These are phyloP conservation scores for Mucor plumbeus DNA, from an alignment of 371 early-diverging fungal species.

Conservation along the genomic window DNA sequence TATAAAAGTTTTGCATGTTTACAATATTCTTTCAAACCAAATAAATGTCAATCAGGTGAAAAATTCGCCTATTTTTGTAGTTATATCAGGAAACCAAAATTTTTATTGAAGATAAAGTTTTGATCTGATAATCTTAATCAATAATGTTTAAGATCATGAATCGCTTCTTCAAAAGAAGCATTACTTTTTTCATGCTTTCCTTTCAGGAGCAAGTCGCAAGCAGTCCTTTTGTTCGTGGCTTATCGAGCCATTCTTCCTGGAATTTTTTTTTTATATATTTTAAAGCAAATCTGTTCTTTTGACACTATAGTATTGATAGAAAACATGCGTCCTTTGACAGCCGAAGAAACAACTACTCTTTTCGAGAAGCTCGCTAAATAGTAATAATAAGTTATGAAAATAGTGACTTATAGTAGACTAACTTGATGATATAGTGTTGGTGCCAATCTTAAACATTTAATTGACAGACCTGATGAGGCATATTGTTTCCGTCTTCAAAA, in stretches of 20 bases:
- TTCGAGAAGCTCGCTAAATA: constrained; percentile 97
- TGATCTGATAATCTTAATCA: too few species aligned
- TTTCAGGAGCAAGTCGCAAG: background rate
- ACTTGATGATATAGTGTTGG: constrained; percentile 73
- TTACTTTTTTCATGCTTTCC: background rate
- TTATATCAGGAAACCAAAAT: too few species aligned
- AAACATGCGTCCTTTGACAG: constrained; percentile 93
- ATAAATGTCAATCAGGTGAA: too few species aligned
- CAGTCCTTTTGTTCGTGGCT: background rate
- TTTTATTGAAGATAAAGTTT: too few species aligned
- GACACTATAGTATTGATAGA: background rate
- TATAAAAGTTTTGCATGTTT: too few species aligned
- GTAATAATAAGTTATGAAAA: constrained; percentile 50
- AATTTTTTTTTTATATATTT: background rate
- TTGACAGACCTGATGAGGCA: constrained; percentile 94
- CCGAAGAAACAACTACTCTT: constrained; percentile 93
- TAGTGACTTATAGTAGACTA: background rate
- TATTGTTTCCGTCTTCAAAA: constrained; percentile 95
- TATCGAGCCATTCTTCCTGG: background rate
- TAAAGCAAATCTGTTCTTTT: constrained; percentile 2
- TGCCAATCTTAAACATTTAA: constrained; percentile 91
- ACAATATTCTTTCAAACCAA: too few species aligned
- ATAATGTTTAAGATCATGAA: background rate
- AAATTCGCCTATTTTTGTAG: too few species aligned
- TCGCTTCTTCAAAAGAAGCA: background rate